These are phyloP conservation scores for Hypoxylon lienhwacheense DNA, from an alignment of 495 filamentous ascomycete species.

Conservation along the genomic window DNA sequence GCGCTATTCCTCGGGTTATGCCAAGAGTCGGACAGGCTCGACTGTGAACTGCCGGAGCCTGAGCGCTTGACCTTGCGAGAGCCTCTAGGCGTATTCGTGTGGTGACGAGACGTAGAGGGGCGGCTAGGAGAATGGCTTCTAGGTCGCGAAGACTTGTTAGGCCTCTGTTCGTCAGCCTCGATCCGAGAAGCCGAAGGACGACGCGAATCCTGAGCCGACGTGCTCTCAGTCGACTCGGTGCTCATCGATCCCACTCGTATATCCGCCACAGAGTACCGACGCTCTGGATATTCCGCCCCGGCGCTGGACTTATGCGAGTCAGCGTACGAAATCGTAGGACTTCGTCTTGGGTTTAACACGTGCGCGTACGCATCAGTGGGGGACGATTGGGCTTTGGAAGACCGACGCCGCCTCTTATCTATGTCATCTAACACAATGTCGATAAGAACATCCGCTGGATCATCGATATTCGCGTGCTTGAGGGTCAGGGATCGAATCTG, in stretches of 20 bases:
- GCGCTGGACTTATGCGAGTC: conserved; percentile 62
- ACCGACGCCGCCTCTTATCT: conserved; percentile 83
- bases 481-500: conserved; percentile 87
- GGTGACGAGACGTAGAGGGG: conserved; percentile 69
- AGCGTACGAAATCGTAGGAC: conserved; percentile 56
- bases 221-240: conserved; percentile 46
- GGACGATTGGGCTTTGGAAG: conserved; percentile 79
- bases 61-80: conserved; percentile 77
- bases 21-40: conserved; percentile 72
- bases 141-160: conserved; percentile 50
- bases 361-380: conserved; percentile 68
- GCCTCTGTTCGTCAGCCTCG: conserved; percentile 45
- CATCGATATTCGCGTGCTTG: conserved; percentile 83
- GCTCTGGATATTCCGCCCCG: conserved; percentile 67
- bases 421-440: conserved; percentile 95
- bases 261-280: conserved; percentile 49
- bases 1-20: conserved; percentile 66
- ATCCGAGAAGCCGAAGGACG: conserved; percentile 45
- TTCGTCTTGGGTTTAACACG: conserved; percentile 59
- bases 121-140: conserved; percentile 81
- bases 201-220: conserved; percentile 37
- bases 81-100: conserved; percentile 61
- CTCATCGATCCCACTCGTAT: conserved; percentile 49
- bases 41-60: conserved; percentile 89
- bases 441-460: conserved; percentile 84